Percentiles rank a stretch among this genome's conserved stretches.
These are phyloP conservation scores for Barnettozyma sp. DNA, from an alignment of 805 yeast species.

Conservation along the genomic window DNA sequence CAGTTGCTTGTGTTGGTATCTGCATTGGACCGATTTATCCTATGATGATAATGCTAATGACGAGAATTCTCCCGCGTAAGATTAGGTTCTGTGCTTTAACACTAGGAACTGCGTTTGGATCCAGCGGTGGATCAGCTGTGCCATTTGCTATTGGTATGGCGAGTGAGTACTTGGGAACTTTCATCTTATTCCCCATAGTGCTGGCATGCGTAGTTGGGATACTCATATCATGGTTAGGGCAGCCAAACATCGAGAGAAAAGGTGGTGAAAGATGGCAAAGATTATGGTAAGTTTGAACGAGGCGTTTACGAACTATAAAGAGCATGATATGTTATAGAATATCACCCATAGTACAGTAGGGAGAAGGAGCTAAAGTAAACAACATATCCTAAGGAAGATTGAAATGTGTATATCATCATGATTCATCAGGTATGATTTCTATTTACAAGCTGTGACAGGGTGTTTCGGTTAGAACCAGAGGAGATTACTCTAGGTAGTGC, in stretches of 20 bases:
- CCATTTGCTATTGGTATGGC: slow-evolving; percentile 48
- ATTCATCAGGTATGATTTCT: not conserved
- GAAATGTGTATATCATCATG: no score
- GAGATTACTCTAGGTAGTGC: slow-evolving; percentile 39
- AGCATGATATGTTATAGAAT: no score
- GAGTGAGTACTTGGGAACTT: slow-evolving; percentile 40
- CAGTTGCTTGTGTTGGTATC: slow-evolving; percentile 42
- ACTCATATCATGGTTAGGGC: slow-evolving; percentile 34
- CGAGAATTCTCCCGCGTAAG: slow-evolving; percentile 42
- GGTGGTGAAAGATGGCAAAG: slow-evolving; percentile 21
- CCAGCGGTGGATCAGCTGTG: slow-evolving; percentile 50
- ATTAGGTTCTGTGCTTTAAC: slow-evolving; percentile 45
- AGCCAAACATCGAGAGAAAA: slow-evolving; percentile 38
- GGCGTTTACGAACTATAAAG: no score
- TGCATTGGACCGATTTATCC: slow-evolving; percentile 54
- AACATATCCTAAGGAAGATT: no score
- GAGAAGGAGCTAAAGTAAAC: no score
- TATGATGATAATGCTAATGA: slow-evolving; percentile 39
- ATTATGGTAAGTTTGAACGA: slow-evolving; percentile 16
- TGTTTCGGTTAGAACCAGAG: no score
- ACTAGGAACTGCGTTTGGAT: slow-evolving; percentile 48
- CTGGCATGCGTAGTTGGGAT: slow-evolving; percentile 32
- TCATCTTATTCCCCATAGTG: slow-evolving; percentile 43
- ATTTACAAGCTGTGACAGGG: not conserved
- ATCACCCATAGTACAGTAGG: no score